These are phyloP conservation scores for Hypoxylon trugodes DNA, from an alignment of 495 filamentous ascomycete species.

Conservation along the genomic window DNA sequence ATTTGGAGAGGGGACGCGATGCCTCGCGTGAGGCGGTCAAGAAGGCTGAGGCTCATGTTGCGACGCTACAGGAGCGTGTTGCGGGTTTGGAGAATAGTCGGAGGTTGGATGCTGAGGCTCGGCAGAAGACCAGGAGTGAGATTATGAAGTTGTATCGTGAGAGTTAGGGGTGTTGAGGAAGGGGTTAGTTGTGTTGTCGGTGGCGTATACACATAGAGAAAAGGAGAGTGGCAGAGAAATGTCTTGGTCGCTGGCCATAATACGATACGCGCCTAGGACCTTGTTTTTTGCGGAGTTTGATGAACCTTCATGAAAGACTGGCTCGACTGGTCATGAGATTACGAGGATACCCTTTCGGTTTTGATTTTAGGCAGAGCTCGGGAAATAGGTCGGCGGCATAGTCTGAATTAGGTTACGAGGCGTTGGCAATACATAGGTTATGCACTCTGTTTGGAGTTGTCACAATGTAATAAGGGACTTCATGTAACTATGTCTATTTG, in stretches of 20 bases:
- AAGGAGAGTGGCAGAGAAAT: neutral
- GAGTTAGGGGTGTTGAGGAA: constrained; percentile 1
- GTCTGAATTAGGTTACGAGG: neutral
- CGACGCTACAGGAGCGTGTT: constrained; percentile 58
- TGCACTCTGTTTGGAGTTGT: neutral
- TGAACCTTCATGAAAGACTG: neutral
- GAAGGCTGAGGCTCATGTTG: constrained; percentile 67
- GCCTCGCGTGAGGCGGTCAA: constrained; percentile 67
- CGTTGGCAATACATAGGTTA: too few species aligned
- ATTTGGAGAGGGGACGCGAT: constrained; percentile 69
- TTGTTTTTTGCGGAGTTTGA: neutral
- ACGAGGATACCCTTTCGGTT: constrained; percentile 12
- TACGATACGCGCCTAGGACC: neutral
- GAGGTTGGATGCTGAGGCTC: constrained; percentile 52
- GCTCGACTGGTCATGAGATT: neutral
- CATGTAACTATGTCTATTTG: neutral
- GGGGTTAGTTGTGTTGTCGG: neutral
- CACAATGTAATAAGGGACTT: neutral
- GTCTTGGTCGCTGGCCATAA: too few species aligned
- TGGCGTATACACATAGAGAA: too few species aligned
- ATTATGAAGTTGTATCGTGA: constrained; percentile 33
- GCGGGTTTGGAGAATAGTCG: constrained; percentile 60
- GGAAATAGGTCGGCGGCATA: neutral
- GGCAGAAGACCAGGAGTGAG: constrained; percentile 25
- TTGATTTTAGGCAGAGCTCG: neutral